Evolutionary conservation across 2,329 filamentous ascomycete species (phyloP), one percentile per base, ranked within the genome.

Genomic region (Penicillium sp.): DNA sequence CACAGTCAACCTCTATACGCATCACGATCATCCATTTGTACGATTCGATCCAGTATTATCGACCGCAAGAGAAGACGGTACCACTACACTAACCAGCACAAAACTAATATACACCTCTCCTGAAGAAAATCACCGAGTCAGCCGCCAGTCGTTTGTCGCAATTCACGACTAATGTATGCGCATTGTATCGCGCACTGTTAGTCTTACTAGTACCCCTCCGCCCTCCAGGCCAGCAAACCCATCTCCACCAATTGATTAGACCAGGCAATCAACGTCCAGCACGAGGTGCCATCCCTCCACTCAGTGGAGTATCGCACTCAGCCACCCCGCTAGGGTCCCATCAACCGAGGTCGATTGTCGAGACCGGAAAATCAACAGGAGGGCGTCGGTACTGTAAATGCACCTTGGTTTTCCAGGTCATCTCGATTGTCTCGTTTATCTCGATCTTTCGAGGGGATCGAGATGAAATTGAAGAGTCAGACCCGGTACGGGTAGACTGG

Each of bases 281-380:
- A 60, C 56, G 50, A 59, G 52, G 56, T 16, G 31, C 31, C 31
- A 31, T 10, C 7, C 31, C 31, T 27, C 53, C 56, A 35, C 47
- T 6, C 18, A 46, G 35, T 51, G 46, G 40, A 37, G 24, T 14
- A 39, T 31, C 40, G 37, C 37, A 41, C 43, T 35, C 49, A 16
- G 14, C 27, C 24, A 14, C 50, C 36, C 50, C 50, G 43, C 46
- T 18, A 36, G 33, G 33, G 27, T 39, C 54, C 56, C 51, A 51
- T 50, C 62, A 53, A 64, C 62, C 60, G 43, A 54, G 46, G 46
- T 60, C 59, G 54, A 58, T 31, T 50, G 40, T 60, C 57, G 54
- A 58, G 54, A 52, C 54, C 44, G 46, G 55, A 37, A 55, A 40
- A 39, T 18, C 47, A 46, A 36, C 16, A 54, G 22, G n/a, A 27